A percentile compares a stretch with the other conserved stretches of the same genome.
These are phyloP conservation scores for Lachancea waltii DNA, from an alignment of 805 yeast genomes.

Conservation along the genomic window DNA sequence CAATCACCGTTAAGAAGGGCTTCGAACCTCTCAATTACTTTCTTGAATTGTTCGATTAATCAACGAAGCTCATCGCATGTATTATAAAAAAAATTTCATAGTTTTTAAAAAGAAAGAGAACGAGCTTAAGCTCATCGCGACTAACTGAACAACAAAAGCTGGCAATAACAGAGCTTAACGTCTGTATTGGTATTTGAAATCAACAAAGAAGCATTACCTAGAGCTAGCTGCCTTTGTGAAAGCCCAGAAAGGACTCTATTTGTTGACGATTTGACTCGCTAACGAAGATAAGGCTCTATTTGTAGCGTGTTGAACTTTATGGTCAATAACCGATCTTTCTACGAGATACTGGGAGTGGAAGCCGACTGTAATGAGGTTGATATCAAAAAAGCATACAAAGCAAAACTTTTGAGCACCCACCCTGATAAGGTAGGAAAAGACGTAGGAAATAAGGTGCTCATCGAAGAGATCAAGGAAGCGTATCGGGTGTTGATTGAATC, in stretches of 20 bases:
- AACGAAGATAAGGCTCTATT: no score
- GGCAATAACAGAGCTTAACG: neutral
- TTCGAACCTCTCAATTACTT: neutral
- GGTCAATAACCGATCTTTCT: slow-evolving; percentile 34
- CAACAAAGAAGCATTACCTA: no score
- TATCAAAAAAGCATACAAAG: slow-evolving; percentile 59
- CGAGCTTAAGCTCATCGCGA: neutral
- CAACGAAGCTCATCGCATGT: neutral
- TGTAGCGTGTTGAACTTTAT: no score
- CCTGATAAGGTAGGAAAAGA: slow-evolving; percentile 60
- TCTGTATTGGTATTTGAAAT: no score
- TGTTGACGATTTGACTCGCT: neutral
- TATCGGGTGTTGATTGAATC: slow-evolving; percentile 48
- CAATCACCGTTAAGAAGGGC: neutral
- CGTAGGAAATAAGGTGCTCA: neutral
- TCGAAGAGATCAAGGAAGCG: slow-evolving; percentile 55
- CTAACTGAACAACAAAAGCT: neutral
- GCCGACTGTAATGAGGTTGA: slow-evolving; percentile 34
- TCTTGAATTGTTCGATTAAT: neutral
- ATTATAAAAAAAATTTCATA: neutral
- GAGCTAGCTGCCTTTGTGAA: no score
- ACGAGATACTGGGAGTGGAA: slow-evolving; percentile 51
- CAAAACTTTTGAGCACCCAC: slow-evolving; percentile 54
- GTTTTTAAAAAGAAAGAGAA: neutral
- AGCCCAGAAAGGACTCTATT: neutral